phyloP scores from a whole-genome alignment of 768 basidiomycete species.

The Mycena epipterygia region DNA sequence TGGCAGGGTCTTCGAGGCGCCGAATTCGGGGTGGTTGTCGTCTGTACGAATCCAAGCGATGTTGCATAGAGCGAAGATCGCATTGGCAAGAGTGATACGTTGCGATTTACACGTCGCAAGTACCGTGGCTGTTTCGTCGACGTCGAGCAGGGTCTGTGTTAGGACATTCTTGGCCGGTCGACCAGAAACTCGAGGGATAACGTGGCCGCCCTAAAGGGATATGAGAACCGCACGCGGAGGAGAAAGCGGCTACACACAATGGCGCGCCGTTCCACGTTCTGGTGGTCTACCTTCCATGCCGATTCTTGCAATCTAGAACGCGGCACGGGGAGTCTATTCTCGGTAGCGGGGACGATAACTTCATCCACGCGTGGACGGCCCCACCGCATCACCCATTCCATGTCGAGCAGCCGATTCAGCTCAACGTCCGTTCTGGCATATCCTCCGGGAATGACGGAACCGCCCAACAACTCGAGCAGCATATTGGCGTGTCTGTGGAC shows the following conservation, averaged over 20 bases:
- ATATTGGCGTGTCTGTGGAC: not conserved
- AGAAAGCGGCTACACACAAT: constrained; percentile 3
- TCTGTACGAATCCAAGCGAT: constrained; percentile 61
- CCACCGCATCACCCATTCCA: constrained; percentile 24
- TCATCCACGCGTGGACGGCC: not conserved
- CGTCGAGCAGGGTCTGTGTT: constrained; percentile 41
- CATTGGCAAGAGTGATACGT: constrained; percentile 64
- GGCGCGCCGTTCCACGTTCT: constrained; percentile 1
- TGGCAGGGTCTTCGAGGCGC: constrained; percentile 20
- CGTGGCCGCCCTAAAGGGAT: not conserved
- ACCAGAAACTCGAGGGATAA: not conserved
- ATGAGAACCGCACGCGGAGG: not conserved
- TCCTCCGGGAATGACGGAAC: not conserved
- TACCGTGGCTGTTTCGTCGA: constrained; percentile 57
- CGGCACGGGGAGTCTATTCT: constrained; percentile 1
- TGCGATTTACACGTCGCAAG: constrained; percentile 64
- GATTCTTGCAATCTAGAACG: not conserved
- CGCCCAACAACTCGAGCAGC: constrained; percentile 19
- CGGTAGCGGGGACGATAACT: constrained; percentile 8
- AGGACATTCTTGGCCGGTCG: not conserved
- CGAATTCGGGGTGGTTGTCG: constrained; percentile 46
- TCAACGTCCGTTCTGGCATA: constrained; percentile 6
- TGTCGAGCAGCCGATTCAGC: not conserved
- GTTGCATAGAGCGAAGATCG: constrained; percentile 66
- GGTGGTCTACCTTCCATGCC: constrained; percentile 10